Evolutionary conservation across 208 protist genomes (phyloP).

Genomic region (Porcisia deanei): DNA sequence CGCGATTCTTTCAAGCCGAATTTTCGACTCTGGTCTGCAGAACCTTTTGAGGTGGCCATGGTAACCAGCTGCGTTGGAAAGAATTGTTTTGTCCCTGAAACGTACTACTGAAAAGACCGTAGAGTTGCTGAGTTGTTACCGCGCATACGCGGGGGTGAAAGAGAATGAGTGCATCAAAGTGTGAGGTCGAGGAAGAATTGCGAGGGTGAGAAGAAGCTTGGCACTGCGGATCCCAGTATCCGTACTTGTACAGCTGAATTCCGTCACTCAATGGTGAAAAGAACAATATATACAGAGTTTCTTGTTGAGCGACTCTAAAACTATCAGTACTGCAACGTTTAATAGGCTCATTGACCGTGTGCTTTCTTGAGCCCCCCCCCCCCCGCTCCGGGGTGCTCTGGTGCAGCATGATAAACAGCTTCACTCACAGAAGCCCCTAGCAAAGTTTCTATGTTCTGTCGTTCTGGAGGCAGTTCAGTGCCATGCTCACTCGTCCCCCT

Average conservation of each 20-base stretch:
- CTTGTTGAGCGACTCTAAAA: background rate
- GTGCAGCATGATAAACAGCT: background rate
- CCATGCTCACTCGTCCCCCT: too few species aligned
- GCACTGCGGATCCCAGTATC: background rate
- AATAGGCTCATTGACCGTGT: background rate
- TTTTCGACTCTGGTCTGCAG: conserved; percentile 30
- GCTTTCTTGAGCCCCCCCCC: background rate
- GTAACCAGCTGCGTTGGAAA: conserved; percentile 7
- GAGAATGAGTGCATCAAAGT: background rate
- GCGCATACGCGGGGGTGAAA: background rate
- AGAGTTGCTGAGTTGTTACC: background rate
- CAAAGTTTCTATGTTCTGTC: background rate
- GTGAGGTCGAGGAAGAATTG: background rate
- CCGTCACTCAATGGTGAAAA: too few species aligned
- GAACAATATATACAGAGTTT: background rate
- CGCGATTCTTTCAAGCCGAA: conserved; percentile 60
- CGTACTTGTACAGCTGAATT: background rate
- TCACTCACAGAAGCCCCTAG: background rate
- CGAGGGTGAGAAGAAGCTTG: background rate
- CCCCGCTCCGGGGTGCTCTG: too few species aligned
- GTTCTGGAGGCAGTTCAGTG: background rate
- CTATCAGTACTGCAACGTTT: background rate
- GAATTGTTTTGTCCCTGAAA: background rate
- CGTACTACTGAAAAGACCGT: background rate
- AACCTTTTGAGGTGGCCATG: conserved; percentile 11